phyloP scores from a whole-genome alignment of 371 early-diverging fungal species.

The Actinomortierella wolfii region DNA sequence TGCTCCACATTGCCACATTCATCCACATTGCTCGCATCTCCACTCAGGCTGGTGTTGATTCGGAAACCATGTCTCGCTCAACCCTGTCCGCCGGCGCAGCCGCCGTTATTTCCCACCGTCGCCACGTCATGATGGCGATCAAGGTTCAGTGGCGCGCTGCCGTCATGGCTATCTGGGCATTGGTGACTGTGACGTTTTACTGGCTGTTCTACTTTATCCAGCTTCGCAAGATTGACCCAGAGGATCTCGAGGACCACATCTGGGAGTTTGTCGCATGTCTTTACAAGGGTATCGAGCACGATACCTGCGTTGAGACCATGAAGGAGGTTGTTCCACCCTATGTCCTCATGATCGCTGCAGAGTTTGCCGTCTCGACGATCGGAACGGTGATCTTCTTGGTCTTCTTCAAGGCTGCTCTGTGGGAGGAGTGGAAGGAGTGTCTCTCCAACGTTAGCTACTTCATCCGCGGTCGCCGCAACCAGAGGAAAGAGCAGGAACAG shows the following conservation, averaged over 20 bases:
- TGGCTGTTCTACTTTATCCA: slow-evolving; percentile 67
- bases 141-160: slow-evolving; percentile 74
- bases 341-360: slow-evolving; percentile 62
- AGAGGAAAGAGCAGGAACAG: slow-evolving; percentile 58
- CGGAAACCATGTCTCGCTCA: slow-evolving; percentile 58
- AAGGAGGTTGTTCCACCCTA: slow-evolving; percentile 55
- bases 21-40: slow-evolving; percentile 64
- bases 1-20: slow-evolving; percentile 65
- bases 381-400: slow-evolving; percentile 64
- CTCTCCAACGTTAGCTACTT: slow-evolving; percentile 51
- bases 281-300: slow-evolving; percentile 46
- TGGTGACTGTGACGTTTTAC: slow-evolving; percentile 56
- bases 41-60: slow-evolving; percentile 50
- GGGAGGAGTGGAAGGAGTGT: slow-evolving; percentile 61
- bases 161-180: slow-evolving; percentile 57
- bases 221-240: slow-evolving; percentile 45
- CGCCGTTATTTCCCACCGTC: slow-evolving; percentile 51
- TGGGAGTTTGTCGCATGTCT: slow-evolving; percentile 58
- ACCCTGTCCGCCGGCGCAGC: slow-evolving; percentile 47
- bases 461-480: slow-evolving; percentile 40
- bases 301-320: slow-evolving; percentile 44
- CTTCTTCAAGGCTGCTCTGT: slow-evolving; percentile 61
- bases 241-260: slow-evolving; percentile 29
- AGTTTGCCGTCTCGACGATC: slow-evolving; percentile 57
- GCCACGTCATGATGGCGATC: slow-evolving; percentile 65